Percentiles rank a stretch among this genome's conserved stretches.
These are phyloP conservation scores for Thraustochytrium sp. DNA, from an alignment of 352 stramenopile species.

Conservation along the genomic window DNA sequence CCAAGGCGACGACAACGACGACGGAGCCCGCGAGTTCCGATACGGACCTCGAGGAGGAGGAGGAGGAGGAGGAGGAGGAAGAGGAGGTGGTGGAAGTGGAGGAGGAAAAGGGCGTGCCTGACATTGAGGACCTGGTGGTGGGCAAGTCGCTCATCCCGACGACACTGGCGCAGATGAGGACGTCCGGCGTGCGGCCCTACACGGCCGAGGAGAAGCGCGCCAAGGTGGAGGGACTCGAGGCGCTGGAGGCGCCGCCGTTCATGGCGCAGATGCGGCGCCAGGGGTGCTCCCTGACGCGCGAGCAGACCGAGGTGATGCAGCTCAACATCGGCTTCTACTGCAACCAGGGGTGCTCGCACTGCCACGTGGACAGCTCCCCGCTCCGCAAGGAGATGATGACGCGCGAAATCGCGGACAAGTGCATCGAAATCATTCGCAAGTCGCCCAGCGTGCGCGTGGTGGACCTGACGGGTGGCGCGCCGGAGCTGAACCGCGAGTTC, in stretches of 20 bases:
- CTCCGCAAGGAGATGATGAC: constrained; percentile 68
- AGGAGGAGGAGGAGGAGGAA: not conserved
- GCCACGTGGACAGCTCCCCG: constrained; percentile 73
- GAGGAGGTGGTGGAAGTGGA: not conserved
- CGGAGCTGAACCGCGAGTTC: constrained; percentile 72
- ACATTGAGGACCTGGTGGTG: constrained; percentile 56
- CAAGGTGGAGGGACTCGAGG: constrained; percentile 61
- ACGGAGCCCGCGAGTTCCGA: not conserved
- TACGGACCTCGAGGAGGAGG: not conserved
- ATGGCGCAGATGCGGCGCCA: constrained; percentile 56
- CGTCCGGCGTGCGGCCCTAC: constrained; percentile 57
- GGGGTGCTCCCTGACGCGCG: constrained; percentile 48
- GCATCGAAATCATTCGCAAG: constrained; percentile 61
- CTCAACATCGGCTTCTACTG: constrained; percentile 80
- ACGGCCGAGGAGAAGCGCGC: constrained; percentile 54
- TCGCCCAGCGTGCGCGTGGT: constrained; percentile 64
- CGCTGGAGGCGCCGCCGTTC: constrained; percentile 66
- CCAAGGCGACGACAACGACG: not conserved
- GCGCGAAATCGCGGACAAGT: constrained; percentile 60
- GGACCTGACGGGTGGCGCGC: constrained; percentile 74
- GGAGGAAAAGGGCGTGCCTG: not conserved
- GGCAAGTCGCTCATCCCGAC: constrained; percentile 62
- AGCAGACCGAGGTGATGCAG: constrained; percentile 62
- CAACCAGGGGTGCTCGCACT: constrained; percentile 77
- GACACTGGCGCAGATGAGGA: constrained; percentile 63